Evolutionary conservation across 306 rosid genomes (phyloP), one percentile per base, ranked within the genome.

Genomic region (Pachyrhizus erosus): DNA sequence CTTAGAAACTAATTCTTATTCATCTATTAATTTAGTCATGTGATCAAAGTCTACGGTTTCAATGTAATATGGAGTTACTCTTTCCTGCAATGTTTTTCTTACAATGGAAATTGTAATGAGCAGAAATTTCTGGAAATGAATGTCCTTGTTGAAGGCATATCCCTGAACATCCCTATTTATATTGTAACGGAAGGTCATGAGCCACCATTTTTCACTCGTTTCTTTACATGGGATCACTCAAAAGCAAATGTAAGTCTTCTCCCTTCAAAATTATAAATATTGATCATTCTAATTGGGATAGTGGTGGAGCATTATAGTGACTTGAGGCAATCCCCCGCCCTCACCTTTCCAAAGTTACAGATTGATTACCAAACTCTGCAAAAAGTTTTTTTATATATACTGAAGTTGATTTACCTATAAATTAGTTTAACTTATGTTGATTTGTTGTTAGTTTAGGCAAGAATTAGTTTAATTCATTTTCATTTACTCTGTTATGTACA

Each of bases 81-180:
- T 78, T 78, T 8, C 17, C 45, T 26, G 24, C 46, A 27, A 65
- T 73, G 65, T 52, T 68, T 43, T 69, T 70, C 81, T 61, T 45
- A 71, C 65, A 26, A 43, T 70, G 75, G 40, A 69, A 73, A 66
- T 65, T 83, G 78, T 52, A 80, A 69, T 79, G 52, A 54, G 82
- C 98, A 93, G 99, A 95, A 89, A 84, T 93, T 95, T 88, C 88
- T 93, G 70, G 98, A 90, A 92, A 82, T 70, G 74, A 92, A 93
- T 64, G 73, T 90, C 82, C 94, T 83, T 52, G 87, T 80, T 29
- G 96, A 93, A 92, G 97, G 91, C 67, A 82, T 88, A 7, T 91
- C 96, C 46, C 42, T 78, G 58, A 88, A 87, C 64, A 86, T 88
- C 85, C 97, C 99, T 42, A 77, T 89, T 65, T 91, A 91, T 80